Evolutionary conservation across 768 basidiomycete genomes (phyloP), one percentile per base, ranked within the genome.

Genomic region (Cubamyces lactineus): DNA sequence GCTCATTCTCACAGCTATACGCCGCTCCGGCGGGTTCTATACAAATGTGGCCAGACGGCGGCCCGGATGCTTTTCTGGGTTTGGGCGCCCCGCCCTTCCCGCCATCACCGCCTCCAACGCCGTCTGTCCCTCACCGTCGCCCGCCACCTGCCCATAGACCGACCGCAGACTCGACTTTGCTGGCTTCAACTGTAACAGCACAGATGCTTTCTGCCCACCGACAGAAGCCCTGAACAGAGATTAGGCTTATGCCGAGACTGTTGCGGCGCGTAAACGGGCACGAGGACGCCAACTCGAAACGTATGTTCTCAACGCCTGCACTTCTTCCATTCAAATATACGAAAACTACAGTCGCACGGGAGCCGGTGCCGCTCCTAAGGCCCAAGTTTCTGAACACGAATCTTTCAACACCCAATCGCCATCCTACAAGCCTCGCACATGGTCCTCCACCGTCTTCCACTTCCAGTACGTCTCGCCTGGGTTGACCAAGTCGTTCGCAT

Each of bases 401-500:
- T 34, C 34, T 6, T 11, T 4, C 1, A 6, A 6, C 34, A 34
- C 9, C 1, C 34, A 9, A 34, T 11, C 11, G 5, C 4, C 16
- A 3, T 21, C 23, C 28, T n/a, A 50, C 47, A 49, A 24, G 4
- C 13, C n/a, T 16, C 58, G 42, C 30, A 61, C 57, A n/a, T 67
- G 54, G n/a, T 61, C 58, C 49, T 65, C 50, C 24, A 61, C 45
- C 0, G 59, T 67, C 46, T 55, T 65, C 69, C 69, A 69, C 58
- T 65, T 67, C 69, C 70, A 71, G 16, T 53, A 38, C 0, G 39
- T 50, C 52, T 69, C 60, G 6, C 47, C 57, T 0, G 67, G 69
- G 51, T 71, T 71, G 11, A 67, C 62, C 11, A 70, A 53, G n/a
- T 65, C 70, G 38, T 70, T 66, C 9, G 59, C 49, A 49, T 68